Base-by-base conservation (phyloP, 2,329 filamentous ascomycete genomes). In the Acrodontium crateriforme region DNA sequence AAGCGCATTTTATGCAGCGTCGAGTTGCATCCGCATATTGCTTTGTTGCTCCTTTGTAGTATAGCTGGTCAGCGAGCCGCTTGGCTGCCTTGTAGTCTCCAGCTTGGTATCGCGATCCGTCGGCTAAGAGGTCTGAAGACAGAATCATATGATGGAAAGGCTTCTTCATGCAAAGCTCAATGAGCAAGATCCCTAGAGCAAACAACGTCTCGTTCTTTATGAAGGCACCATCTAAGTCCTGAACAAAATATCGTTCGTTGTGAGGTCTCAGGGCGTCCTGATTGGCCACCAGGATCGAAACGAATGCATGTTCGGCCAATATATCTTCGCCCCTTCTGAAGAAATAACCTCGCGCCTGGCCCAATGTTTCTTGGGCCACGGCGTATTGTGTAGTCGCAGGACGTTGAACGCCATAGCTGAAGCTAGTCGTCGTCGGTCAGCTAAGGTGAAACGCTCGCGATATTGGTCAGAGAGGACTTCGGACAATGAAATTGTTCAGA, bases 171-270 rank as follows among this genome's bases (percentile, higher is more conserved):
- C 49, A 54, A 3, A 57, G 41, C 30, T 55, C 49, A 15, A 53
- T 49, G 3, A 56, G 41, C 9, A 50, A 30, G 2, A 54, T 32
- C 0, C 52, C 51, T 0, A 55, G 34, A 0, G 50, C 45, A 25
- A 53, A 55, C 3, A 56, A 20, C 1, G 47, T 43, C 17, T 43
- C 38, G 21, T 54, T 53, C 1, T 40, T 35, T n/a, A 52, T 50
- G 11, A 46, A 32, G 2, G 31, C 23, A 5, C n/a, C n/a, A n/a
- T n/a, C 17, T 24, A 6, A 25, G 16, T 7, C 25, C 5, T 2
- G 27, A 4, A 6, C 8, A 14, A 13, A 13, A 13, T 13, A 26
- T 17, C 9, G 9, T 15, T 8, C 16, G 24, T 12, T 22, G 4
- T n/a, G n/a, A n/a, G n/a, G n/a, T n/a, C n/a, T n/a, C n/a, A 22